phyloP scores from a whole-genome alignment of 2,329 filamentous ascomycete genomes.

The Lecanicillium sp. region DNA sequence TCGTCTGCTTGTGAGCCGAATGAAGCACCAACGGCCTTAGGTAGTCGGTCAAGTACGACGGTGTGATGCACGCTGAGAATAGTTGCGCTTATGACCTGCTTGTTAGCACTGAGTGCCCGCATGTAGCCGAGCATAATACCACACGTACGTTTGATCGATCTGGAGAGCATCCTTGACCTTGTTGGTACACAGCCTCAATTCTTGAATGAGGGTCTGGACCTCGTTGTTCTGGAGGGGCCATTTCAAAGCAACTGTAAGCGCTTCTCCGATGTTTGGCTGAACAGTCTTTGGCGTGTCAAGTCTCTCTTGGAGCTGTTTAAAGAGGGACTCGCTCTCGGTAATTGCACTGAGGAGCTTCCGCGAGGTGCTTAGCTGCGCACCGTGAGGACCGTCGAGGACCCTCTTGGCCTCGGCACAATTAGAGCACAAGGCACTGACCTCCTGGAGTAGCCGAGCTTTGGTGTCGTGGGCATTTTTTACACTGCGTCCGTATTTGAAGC shows the following conservation, averaged over 20 bases:
- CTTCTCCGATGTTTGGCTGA: background rate
- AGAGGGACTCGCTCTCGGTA: background rate
- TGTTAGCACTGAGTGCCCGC: background rate
- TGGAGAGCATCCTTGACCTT: background rate
- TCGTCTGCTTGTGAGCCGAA: slow-evolving; percentile 21
- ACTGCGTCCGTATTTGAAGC: background rate
- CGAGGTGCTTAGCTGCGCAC: background rate
- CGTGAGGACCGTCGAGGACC: background rate
- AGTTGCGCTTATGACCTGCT: background rate
- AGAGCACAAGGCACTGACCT: background rate
- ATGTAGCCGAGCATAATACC: no score
- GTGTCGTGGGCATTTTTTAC: background rate
- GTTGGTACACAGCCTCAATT: background rate
- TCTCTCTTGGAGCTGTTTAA: background rate
- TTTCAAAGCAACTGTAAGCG: background rate
- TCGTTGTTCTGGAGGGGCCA: background rate
- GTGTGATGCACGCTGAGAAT: background rate
- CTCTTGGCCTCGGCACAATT: background rate
- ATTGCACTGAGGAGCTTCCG: background rate
- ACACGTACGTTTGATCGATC: background rate
- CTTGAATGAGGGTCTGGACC: background rate
- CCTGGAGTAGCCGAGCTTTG: background rate
- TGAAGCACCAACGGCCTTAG: slow-evolving; percentile 11
- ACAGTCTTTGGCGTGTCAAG: background rate
- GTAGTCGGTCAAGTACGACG: background rate